A percentile compares a stretch with the other conserved stretches of the same genome.
phyloP scores from a whole-genome alignment of 1,284 basidiomycete species.

The Inonotus obliquus region DNA sequence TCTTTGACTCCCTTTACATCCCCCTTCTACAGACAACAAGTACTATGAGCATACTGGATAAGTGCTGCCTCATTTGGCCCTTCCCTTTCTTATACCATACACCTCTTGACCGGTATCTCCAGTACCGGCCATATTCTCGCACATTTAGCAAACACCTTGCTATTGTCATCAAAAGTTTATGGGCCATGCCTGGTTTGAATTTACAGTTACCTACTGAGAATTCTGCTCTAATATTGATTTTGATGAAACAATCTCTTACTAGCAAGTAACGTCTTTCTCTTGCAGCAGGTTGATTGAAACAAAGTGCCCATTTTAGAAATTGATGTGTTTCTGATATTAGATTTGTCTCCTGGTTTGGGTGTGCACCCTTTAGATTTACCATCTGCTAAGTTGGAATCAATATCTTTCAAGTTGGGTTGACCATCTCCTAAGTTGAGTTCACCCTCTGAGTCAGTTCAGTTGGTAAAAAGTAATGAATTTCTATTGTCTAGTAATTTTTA shows the following conservation, averaged over 20 bases:
- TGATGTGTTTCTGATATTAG: neutral
- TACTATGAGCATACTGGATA: too few species aligned
- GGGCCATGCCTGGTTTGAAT: too few species aligned
- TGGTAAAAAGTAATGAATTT: too few species aligned
- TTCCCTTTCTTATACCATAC: too few species aligned
- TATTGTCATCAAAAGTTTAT: too few species aligned
- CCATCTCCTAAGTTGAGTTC: neutral
- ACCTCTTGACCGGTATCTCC: too few species aligned
- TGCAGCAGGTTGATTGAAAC: neutral
- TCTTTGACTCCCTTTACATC: too few species aligned
- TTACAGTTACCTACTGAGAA: neutral
- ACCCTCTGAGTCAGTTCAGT: neutral
- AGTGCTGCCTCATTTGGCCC: too few species aligned
- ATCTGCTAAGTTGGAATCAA: neutral
- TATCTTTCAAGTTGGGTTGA: neutral
- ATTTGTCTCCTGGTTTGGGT: neutral
- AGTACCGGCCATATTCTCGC: too few species aligned
- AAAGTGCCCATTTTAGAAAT: neutral
- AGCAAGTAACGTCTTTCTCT: neutral
- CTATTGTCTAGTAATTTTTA: neutral
- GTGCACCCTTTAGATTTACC: too few species aligned
- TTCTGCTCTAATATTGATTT: neutral
- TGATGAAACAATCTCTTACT: neutral
- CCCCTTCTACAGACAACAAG: too few species aligned
- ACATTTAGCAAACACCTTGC: too few species aligned